These are phyloP conservation scores for Peronospora destructor DNA, from an alignment of 352 stramenopile genomes.

Conservation along the genomic window DNA sequence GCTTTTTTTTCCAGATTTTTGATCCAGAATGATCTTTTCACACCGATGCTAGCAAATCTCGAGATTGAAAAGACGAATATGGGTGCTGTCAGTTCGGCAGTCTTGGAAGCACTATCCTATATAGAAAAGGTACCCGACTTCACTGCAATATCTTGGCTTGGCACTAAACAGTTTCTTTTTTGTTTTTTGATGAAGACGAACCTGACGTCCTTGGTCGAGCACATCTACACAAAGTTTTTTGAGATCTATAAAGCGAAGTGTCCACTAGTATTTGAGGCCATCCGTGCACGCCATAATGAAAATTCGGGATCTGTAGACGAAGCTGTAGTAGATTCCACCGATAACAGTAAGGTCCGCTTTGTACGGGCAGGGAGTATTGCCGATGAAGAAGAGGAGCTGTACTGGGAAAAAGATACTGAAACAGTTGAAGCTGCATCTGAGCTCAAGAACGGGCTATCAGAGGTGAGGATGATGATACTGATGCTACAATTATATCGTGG, in stretches of 20 bases:
- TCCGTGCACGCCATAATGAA: conserved; percentile 51
- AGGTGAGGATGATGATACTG: conserved; percentile 27
- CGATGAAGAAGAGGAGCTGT: conserved; percentile 71
- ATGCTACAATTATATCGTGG: background rate
- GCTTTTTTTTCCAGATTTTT: conserved; percentile 80
- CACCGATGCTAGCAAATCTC: conserved; percentile 46
- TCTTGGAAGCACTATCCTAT: conserved; percentile 67
- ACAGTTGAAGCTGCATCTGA: conserved; percentile 27
- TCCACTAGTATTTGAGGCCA: conserved; percentile 64
- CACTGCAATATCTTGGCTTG: background rate
- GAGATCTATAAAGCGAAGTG: conserved; percentile 62
- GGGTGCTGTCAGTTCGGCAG: conserved; percentile 57
- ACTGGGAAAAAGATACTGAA: conserved; percentile 72
- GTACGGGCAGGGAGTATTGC: conserved; percentile 39
- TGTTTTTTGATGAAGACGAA: conserved; percentile 40
- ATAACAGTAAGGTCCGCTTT: conserved; percentile 44
- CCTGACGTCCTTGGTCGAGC: conserved; percentile 58
- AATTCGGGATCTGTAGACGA: conserved; percentile 28
- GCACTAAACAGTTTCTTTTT: conserved; percentile 8
- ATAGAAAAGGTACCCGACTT: conserved; percentile 52
- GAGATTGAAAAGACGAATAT: conserved; percentile 44
- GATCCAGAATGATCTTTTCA: conserved; percentile 70
- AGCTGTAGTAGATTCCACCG: conserved; percentile 13
- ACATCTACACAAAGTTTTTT: conserved; percentile 80
- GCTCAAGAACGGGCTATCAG: conserved; percentile 37